Evolutionary conservation across 1,139 yeast genomes (phyloP).

Genomic region (Saccharomyces hybrid): DNA sequence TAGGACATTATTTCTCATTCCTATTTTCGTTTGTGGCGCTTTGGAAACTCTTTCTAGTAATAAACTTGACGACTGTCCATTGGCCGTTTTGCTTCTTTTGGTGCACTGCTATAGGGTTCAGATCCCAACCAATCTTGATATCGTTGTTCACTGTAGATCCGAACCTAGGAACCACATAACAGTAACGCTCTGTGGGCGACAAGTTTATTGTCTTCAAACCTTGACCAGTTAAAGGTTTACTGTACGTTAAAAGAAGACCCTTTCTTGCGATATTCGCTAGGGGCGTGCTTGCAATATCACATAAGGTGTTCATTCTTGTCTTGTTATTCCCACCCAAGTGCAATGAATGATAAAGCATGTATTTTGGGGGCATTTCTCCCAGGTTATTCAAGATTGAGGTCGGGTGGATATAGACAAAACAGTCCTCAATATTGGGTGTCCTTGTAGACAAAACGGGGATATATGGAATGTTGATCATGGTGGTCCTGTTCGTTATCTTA

Average conservation of each 20-base stretch:
- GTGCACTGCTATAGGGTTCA: slow-evolving; percentile 72
- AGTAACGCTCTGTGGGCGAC: slow-evolving; percentile 60
- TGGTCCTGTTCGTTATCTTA: slow-evolving; percentile 48
- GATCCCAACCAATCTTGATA: slow-evolving; percentile 78
- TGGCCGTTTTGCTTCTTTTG: slow-evolving; percentile 55
- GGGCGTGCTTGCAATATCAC: slow-evolving; percentile 68
- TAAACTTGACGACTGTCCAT: slow-evolving; percentile 42
- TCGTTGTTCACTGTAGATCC: slow-evolving; percentile 83
- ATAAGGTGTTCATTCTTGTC: slow-evolving; percentile 66
- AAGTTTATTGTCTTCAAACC: slow-evolving; percentile 76
- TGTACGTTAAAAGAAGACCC: slow-evolving; percentile 68
- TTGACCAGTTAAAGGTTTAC: slow-evolving; percentile 77
- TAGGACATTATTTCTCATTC: background rate
- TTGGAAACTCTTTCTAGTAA: slow-evolving; percentile 25
- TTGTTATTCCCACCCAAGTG: slow-evolving; percentile 40
- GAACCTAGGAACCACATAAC: slow-evolving; percentile 84
- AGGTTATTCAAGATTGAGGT: slow-evolving; percentile 49
- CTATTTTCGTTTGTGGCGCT: slow-evolving; percentile 5
- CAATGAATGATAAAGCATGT: slow-evolving; percentile 60
- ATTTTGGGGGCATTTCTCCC: slow-evolving; percentile 60
- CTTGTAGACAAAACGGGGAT: slow-evolving; percentile 54
- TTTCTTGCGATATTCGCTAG: slow-evolving; percentile 68
- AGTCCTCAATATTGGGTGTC: slow-evolving; percentile 38
- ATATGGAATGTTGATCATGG: slow-evolving; percentile 64
- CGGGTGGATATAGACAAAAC: slow-evolving; percentile 69